These are phyloP conservation scores for Musa schizocarpa DNA, from an alignment of 176 grass and related monocot genomes.

Conservation along the genomic window DNA sequence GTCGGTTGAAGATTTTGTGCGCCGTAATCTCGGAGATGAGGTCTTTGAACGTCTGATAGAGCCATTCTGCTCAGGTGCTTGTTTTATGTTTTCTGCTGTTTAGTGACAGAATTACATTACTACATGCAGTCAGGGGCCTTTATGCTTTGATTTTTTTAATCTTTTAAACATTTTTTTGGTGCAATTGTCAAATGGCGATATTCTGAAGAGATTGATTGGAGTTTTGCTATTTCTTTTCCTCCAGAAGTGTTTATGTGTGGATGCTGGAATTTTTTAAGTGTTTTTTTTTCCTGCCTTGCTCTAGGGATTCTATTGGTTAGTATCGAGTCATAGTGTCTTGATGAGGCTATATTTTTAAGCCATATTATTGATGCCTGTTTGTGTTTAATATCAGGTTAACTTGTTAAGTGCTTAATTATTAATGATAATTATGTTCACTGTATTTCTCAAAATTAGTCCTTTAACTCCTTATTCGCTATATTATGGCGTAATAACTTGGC, in stretches of 20 bases:
- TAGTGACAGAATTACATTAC: too few species aligned
- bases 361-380: too few species aligned
- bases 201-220: not conserved
- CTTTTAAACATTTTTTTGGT: too few species aligned
- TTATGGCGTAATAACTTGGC: not conserved
- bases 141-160: not conserved
- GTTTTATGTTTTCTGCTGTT: not conserved
- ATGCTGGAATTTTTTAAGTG: too few species aligned
- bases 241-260: too few species aligned
- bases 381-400: too few species aligned
- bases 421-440: not conserved
- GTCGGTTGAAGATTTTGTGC: constrained; percentile 87
- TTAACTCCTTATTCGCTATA: not conserved
- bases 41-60: constrained; percentile 94
- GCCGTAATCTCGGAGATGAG: constrained; percentile 85
- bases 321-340: not conserved
- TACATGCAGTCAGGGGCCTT: too few species aligned
- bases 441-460: not conserved
- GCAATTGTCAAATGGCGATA: not conserved
- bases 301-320: not conserved
- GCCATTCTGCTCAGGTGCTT: constrained; percentile 77
- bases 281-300: too few species aligned
- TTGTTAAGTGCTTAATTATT: too few species aligned
- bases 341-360: too few species aligned
- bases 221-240: too few species aligned